Evolutionary conservation across 495 filamentous ascomycete genomes (phyloP).

Genomic region (Penicillium mononematosum): DNA sequence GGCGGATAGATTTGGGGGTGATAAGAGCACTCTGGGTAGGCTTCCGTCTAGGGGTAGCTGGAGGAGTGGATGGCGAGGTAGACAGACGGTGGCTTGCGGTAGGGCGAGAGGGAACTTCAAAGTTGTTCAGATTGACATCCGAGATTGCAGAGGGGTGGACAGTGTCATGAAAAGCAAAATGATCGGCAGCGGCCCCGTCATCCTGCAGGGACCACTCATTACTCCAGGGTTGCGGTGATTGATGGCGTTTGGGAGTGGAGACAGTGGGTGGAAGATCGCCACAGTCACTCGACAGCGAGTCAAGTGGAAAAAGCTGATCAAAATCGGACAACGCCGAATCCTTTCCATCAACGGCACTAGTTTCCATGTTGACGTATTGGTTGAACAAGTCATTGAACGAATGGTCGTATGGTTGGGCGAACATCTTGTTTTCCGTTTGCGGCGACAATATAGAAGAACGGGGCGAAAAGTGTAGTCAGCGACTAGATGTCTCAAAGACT

Average conservation of each 20-base stretch:
- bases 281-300: conserved; percentile 46
- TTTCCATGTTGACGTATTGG: conserved; percentile 52
- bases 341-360: conserved; percentile 40
- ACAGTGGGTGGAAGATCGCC: conserved; percentile 44
- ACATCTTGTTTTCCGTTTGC: conserved; percentile 52
- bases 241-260: conserved; percentile 38
- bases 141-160: conserved; percentile 43
- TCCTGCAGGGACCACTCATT: conserved; percentile 45
- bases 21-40: conserved; percentile 36
- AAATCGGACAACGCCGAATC: conserved; percentile 45
- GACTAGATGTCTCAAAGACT: conserved; percentile 20
- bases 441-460: conserved; percentile 27
- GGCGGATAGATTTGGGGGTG: conserved; percentile 45
- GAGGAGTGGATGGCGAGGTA: conserved; percentile 45
- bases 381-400: conserved; percentile 54
- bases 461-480: conserved; percentile 20
- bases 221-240: conserved; percentile 43
- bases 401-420: conserved; percentile 49
- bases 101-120: conserved; percentile 36
- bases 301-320: conserved; percentile 45
- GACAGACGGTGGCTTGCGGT: conserved; percentile 22
- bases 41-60: conserved; percentile 43
- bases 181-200: conserved; percentile 27
- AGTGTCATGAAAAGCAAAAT: conserved; percentile 42
- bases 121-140: conserved; percentile 32